Conservation (phyloP, 805 yeast species). For the Ogataea pignaliae region DNA sequence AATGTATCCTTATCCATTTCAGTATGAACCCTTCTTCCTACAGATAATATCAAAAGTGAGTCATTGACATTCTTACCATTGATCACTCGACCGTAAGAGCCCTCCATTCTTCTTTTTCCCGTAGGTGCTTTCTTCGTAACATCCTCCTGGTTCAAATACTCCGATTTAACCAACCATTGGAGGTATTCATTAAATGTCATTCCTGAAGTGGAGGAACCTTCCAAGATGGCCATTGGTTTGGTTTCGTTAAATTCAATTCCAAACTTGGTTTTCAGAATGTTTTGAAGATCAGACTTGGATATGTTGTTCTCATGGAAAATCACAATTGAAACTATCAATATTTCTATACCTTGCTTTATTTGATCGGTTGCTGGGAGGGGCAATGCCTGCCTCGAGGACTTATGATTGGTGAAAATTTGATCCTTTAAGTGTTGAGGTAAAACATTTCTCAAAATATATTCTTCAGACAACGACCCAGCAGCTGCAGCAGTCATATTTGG, state of each 20-base stretch:
- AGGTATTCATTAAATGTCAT: constrained; percentile 20
- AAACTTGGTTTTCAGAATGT: constrained; percentile 20
- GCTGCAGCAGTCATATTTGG: not conserved
- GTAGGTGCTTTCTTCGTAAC: constrained; percentile 11
- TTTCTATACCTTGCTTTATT: constrained; percentile 23
- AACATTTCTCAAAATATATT: constrained; percentile 22
- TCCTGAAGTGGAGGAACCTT: not conserved
- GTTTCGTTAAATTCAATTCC: constrained; percentile 20
- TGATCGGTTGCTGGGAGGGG: constrained; percentile 23
- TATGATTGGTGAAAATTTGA: constrained; percentile 17
- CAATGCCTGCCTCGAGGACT: constrained; percentile 12
- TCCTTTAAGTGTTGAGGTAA: constrained; percentile 20
- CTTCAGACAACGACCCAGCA: constrained; percentile 9
- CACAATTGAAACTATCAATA: constrained; percentile 23
- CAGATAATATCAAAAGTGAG: constrained; percentile 18
- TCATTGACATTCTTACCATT: constrained; percentile 18
- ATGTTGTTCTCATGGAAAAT: constrained; percentile 26
- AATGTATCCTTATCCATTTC: constrained; percentile 26
- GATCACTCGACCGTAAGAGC: constrained; percentile 2
- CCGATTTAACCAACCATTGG: constrained; percentile 22
- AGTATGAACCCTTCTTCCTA: constrained; percentile 26
- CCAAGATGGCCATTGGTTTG: constrained; percentile 14
- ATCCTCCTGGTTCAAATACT: constrained; percentile 21
- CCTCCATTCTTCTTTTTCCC: constrained; percentile 1
- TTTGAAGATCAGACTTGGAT: constrained; percentile 23